Conservation (phyloP, 345 rosid species). For the Populus ilicifolia region DNA sequence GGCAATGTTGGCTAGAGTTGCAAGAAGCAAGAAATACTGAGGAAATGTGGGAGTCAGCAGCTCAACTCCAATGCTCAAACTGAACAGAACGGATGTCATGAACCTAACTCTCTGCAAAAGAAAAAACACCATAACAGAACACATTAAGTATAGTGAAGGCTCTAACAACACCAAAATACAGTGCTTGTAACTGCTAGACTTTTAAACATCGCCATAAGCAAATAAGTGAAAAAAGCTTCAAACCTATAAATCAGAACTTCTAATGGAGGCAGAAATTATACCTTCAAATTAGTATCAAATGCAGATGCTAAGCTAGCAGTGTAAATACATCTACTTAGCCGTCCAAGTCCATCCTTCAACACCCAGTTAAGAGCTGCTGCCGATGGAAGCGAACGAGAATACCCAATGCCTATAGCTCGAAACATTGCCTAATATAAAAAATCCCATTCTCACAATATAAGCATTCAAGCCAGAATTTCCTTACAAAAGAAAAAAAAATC, state of each 20-base stretch:
- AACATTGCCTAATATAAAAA: slow-evolving; percentile 63
- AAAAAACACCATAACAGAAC: not conserved
- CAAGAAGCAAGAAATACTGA: slow-evolving; percentile 69
- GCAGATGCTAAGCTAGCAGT: slow-evolving; percentile 86
- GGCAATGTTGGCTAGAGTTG: slow-evolving; percentile 82
- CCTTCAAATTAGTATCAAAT: slow-evolving; percentile 92
- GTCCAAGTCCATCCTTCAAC: slow-evolving; percentile 85
- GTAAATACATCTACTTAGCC: slow-evolving; percentile 82
- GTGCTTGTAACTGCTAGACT: slow-evolving; percentile 7
- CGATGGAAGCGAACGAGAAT: slow-evolving; percentile 72
- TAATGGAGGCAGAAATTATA: slow-evolving; percentile 7
- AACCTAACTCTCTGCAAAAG: slow-evolving; percentile 74
- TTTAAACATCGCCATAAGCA: not conserved
- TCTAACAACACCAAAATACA: not conserved
- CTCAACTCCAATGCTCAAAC: slow-evolving; percentile 89
- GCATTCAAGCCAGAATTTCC: not conserved
- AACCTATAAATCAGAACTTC: not conserved
- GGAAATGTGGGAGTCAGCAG: slow-evolving; percentile 78
- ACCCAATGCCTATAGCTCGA: slow-evolving; percentile 85
- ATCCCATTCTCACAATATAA: not conserved
- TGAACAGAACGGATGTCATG: slow-evolving; percentile 72
- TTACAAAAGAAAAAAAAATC: no score
- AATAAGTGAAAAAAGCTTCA: not conserved
- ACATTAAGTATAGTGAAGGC: slow-evolving; percentile 2
- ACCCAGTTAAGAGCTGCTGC: slow-evolving; percentile 95